Percentiles rank a stretch among this genome's conserved stretches.
Conservation (phyloP, 2,329 filamentous ascomycete species). For the Tolypocladium cylindrosporum region DNA sequence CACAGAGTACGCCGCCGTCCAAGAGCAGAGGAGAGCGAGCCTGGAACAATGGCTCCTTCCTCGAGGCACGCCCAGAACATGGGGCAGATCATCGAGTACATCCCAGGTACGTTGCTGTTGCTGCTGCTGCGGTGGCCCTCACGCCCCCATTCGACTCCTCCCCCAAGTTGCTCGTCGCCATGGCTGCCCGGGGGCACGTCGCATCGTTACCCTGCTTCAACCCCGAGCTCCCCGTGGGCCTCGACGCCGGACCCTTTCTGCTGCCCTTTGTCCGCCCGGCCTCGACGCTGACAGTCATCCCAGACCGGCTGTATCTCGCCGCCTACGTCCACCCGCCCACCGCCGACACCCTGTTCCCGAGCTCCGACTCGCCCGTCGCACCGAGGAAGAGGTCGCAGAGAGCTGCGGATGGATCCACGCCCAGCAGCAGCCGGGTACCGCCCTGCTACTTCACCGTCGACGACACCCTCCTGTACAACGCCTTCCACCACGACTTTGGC, state of each 20-base stretch:
- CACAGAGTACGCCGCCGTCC: neutral
- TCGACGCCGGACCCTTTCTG: neutral
- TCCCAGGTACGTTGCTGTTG: conserved; percentile 58
- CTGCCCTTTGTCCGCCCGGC: neutral
- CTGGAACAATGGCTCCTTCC: conserved; percentile 39
- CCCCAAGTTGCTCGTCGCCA: neutral
- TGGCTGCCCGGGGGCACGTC: neutral
- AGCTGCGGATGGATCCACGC: conserved; percentile 46
- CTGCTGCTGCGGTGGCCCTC: neutral
- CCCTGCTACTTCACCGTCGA: conserved; percentile 96
- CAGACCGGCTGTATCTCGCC: conserved; percentile 90
- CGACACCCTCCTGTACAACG: conserved; percentile 88
- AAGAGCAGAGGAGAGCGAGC: conserved; percentile 8
- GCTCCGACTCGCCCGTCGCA: conserved; percentile 56
- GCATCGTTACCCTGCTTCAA: neutral
- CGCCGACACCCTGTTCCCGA: conserved; percentile 77
- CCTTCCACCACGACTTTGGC: conserved; percentile 97
- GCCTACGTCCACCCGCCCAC: conserved; percentile 79
- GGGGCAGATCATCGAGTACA: conserved; percentile 92
- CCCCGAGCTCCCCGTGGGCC: neutral
- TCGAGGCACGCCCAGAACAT: conserved; percentile 46
- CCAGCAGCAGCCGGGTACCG: conserved; percentile 28
- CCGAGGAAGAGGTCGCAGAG: conserved; percentile 38
- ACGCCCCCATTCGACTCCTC: neutral
- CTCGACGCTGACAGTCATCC: conserved; percentile 15